These are phyloP conservation scores for Syncephalastrum sp. DNA, from an alignment of 371 early-diverging fungal species.

Conservation along the genomic window DNA sequence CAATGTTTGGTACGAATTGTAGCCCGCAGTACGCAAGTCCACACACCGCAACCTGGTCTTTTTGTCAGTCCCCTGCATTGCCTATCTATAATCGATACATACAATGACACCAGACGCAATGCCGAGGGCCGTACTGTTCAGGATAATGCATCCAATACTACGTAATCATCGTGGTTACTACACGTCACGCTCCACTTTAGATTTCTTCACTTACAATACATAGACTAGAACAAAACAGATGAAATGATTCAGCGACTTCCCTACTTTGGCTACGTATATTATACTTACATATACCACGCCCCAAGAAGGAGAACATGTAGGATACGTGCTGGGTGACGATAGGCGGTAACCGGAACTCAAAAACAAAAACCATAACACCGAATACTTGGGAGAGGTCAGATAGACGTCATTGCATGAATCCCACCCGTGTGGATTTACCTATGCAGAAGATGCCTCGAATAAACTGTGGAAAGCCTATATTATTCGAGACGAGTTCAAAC, in stretches of 20 bases:
- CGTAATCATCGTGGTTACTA: background rate
- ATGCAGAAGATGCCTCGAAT: slow-evolving; percentile 46
- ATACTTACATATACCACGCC: slow-evolving; percentile 25
- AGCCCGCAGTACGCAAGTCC: slow-evolving; percentile 22
- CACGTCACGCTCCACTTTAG: background rate
- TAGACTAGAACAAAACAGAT: slow-evolving; percentile 17
- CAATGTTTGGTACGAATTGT: slow-evolving; percentile 25
- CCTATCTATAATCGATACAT: slow-evolving; percentile 2
- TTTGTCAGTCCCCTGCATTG: background rate
- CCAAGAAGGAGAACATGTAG: slow-evolving; percentile 21
- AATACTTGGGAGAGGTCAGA: slow-evolving; percentile 10
- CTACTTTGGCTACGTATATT: background rate
- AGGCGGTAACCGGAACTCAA: slow-evolving; percentile 41
- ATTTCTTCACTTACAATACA: slow-evolving; percentile 23
- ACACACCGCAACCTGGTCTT: slow-evolving; percentile 16
- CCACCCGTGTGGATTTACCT: background rate
- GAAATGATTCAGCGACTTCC: background rate
- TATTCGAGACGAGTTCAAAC: background rate
- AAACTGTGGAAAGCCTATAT: slow-evolving; percentile 40
- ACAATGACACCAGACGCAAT: slow-evolving; percentile 28
- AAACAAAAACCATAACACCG: slow-evolving; percentile 38
- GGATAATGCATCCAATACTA: slow-evolving; percentile 26
- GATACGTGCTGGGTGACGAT: slow-evolving; percentile 26
- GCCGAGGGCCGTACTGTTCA: slow-evolving; percentile 13
- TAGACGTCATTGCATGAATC: too few species aligned